Evolutionary conservation across 345 rosid genomes (phyloP).

Genomic region (Bretschneidera sinensis): DNA sequence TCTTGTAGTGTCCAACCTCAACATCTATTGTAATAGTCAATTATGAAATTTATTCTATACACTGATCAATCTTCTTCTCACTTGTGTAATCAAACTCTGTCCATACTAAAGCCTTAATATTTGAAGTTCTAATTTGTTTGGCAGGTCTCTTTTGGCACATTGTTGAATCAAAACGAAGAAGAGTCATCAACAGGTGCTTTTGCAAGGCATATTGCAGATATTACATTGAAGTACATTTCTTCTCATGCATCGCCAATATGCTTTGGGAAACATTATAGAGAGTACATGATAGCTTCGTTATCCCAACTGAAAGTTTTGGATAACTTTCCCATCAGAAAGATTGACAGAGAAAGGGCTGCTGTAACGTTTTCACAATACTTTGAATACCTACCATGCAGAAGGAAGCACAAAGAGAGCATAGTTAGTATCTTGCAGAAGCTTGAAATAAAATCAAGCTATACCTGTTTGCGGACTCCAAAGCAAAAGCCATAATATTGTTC

Average conservation of each 20-base stretch:
- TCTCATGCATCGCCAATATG: conserved; percentile 50
- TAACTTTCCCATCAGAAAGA: conserved; percentile 28
- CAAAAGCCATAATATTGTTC: conserved; percentile 17
- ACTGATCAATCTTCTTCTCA: neutral
- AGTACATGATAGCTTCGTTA: conserved; percentile 41
- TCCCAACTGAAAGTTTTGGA: conserved; percentile 44
- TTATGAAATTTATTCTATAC: neutral
- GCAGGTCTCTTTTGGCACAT: conserved; percentile 41
- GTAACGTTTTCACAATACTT: conserved; percentile 29
- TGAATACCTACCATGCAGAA: conserved; percentile 41
- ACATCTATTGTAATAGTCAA: neutral
- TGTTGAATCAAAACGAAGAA: conserved; percentile 13
- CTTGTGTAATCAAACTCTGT: neutral
- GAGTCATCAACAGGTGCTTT: conserved; percentile 13
- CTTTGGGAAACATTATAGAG: conserved; percentile 52
- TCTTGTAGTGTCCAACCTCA: neutral
- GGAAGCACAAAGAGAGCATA: conserved; percentile 34
- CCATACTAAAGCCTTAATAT: conserved; percentile 3
- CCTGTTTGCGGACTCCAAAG: conserved; percentile 26
- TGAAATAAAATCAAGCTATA: conserved; percentile 33
- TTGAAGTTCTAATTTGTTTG: conserved; percentile 17
- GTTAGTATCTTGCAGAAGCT: conserved; percentile 36
- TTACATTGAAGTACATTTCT: conserved; percentile 25
- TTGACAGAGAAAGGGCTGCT: conserved; percentile 38
- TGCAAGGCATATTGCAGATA: conserved; percentile 6